Evolutionary conservation across 306 rosid genomes (phyloP), one percentile per base, ranked within the genome.

Genomic region (Crataegus laevigata): DNA sequence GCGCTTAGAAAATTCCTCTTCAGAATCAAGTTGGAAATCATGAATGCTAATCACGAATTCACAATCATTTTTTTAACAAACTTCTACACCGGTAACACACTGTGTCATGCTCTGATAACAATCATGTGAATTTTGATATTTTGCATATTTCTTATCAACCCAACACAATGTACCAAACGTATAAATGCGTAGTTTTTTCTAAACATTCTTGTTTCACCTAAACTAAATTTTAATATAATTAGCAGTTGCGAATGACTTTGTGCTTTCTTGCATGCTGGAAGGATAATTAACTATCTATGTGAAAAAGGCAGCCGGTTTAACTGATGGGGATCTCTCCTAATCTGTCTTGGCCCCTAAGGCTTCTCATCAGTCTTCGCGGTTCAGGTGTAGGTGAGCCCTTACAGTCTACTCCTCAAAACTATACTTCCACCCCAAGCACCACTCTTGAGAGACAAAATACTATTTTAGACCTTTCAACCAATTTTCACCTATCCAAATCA

Each of bases 341-440:
- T 85, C 82, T 87, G 81, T 82, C 91, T 89, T 90, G 84, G 66
- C 77, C 82, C 64, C 76, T 60, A 90, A 90, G 94, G 61, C 79
- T 92, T 60, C 78, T 60, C 78, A 32, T 30, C 24, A 19, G 63
- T 76, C 75, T 47, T 47, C 69, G 69, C 80, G 81, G 45, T 88
- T 73, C 80, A 78, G 90, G 85, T 87, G 83, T 22, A 58, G 63
- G 63, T 61, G 36, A 85, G 86, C 86, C 75, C 86, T 81, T 84
- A 82, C 83, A 84, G 83, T 84, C 91, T 89, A 80, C 85, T 84
- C 92, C 93, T 62, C 75, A 52, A 68, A 15, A 81, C 82, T 78
- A 86, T 77, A 82, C 98, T 91, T 91, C 67, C 60, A 54, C 62
- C 81, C 69, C 81, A 93, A 91, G 93, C 96, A 87, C 89, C 88